Evolutionary conservation across 352 stramenopile genomes (phyloP), one percentile per base, ranked within the genome.

Genomic region (Phytophthora hybrid): DNA sequence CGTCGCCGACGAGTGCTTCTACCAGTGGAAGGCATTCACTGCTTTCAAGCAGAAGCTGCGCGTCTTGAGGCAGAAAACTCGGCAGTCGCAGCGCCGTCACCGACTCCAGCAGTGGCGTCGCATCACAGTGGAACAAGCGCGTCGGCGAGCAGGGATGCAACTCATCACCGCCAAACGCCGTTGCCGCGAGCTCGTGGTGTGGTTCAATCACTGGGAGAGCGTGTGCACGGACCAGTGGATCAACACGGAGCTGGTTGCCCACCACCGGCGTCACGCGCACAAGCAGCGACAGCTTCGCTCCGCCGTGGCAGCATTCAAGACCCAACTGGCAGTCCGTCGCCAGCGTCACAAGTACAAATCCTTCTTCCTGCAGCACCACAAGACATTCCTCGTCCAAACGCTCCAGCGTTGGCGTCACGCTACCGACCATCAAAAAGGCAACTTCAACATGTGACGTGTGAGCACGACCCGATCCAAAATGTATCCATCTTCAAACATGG

Each of bases 191-290:
- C 65, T 87, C 13, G 0, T 44, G 0, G 7, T 16, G 10, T 79
- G 66, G 56, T 78, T 89, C 29, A 68, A 49, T 21, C 82, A 86
- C 52, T 89, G 82, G 82, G 82, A 89, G 61, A 87, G 77, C 31
- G 82, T 86, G n/a, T 75, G 69, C 46, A 89, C 80, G 8, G 82
- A 89, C 29, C 55, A 31, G 44, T 89, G 82, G 78, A 66, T 84
- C 44, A 54, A 76, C 1, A 51, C 66, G 4, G 66, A 79, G 8
- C 65, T 89, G 13, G n/a, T 84, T 2, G 59, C 63, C 2, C 57
- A 81, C 32, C 81, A 88, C 41, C 61, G 61, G 5, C 63, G 56
- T 11, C 51, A 79, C 58, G 63, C 54, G 9, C 71, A 76, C 44
- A 67, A 59, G 39, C 64, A 59, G 5, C 52, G 32, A 37, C 49